Conservation (phyloP, 495 filamentous ascomycete species). For the Cetradonia linearis region DNA sequence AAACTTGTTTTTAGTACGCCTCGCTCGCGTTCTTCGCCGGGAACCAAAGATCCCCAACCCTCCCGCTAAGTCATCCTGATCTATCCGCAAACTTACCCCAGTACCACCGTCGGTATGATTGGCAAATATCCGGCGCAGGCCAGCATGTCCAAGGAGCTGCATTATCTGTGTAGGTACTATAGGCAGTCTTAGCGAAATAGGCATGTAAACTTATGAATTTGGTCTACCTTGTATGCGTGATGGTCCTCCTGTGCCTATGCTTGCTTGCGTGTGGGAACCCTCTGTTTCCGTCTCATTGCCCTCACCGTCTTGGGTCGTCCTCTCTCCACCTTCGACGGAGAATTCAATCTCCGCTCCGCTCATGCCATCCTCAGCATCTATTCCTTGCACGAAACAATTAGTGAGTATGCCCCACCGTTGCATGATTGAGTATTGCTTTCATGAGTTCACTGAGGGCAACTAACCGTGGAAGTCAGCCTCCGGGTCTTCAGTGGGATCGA, state of each 20-base stretch:
- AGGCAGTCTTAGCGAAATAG: constrained; percentile 2
- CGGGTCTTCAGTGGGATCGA: constrained; percentile 30
- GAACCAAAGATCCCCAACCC: constrained; percentile 18
- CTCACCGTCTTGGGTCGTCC: constrained; percentile 37
- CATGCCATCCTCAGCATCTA: constrained; percentile 25
- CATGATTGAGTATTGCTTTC: neutral
- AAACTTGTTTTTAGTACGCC: constrained; percentile 39
- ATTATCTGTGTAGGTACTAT: constrained; percentile 28
- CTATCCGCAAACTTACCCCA: constrained; percentile 30
- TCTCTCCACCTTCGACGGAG: constrained; percentile 34
- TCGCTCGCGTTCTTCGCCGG: constrained; percentile 28
- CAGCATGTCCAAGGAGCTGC: constrained; percentile 32
- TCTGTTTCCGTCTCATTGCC: constrained; percentile 31
- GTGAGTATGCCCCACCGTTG: neutral
- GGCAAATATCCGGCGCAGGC: constrained; percentile 32
- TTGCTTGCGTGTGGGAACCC: constrained; percentile 13
- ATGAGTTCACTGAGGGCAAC: neutral
- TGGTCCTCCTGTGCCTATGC: neutral
- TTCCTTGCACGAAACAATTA: neutral
- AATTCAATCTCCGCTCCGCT: constrained; percentile 40
- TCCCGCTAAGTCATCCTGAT: constrained; percentile 34
- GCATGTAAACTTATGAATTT: neutral
- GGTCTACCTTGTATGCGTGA: constrained; percentile 21
- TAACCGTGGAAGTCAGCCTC: constrained; percentile 38
- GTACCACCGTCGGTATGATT: constrained; percentile 22